Base-by-base conservation (phyloP, 208 protist species). In the Novymonas esmeraldas region DNA sequence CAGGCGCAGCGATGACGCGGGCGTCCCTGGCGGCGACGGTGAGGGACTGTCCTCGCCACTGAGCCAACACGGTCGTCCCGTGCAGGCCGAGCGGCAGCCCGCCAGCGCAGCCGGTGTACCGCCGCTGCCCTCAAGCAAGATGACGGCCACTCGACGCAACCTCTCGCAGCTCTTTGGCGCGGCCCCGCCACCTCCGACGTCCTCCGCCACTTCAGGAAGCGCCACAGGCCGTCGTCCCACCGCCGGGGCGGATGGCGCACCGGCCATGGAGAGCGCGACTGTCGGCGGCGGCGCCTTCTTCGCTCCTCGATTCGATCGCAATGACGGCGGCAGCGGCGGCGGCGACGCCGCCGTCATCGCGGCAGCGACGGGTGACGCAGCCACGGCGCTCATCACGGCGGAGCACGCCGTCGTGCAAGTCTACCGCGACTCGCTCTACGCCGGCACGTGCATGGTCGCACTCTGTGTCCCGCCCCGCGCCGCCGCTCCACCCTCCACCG, bases 381-480 rank as follows among this genome's bases (percentile, higher is more conserved):
- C 24, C 0, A 42, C 36, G 14, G 61, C 44, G n/a, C 48, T 83
- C 18, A 74, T 70, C 46, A 87, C 79, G 18, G 81, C 75, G 3
- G n/a, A 69, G 46, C 81, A 88, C 38, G 73, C 73, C 6, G 44
- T 79, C 2, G 72, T 88, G 36, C 66, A 89, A 46, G 75, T 74
- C 24, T 93, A 88, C 60, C 80, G 74, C 11, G 81, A 76, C 28
- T 69, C 82, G 22, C 51, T 61, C 0, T 69, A 61, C 42, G 58
- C 76, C 24, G 83, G 83, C 49, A 74, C 81, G 26, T 85, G 78
- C 48, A 64, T 84, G 34, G 59, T 83, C n/a, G 83, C 83, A 2
- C 24, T 86, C 18, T 84, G 79, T 78, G 81, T 89, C 36, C 79
- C 82, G 42, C 31, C 62, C 44, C 6, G 54, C 9, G 57, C 65